Percentiles rank a stretch among this genome's conserved stretches.
These are phyloP conservation scores for Sporothrix globosa DNA, from an alignment of 2,329 filamentous ascomycete species.

Conservation along the genomic window DNA sequence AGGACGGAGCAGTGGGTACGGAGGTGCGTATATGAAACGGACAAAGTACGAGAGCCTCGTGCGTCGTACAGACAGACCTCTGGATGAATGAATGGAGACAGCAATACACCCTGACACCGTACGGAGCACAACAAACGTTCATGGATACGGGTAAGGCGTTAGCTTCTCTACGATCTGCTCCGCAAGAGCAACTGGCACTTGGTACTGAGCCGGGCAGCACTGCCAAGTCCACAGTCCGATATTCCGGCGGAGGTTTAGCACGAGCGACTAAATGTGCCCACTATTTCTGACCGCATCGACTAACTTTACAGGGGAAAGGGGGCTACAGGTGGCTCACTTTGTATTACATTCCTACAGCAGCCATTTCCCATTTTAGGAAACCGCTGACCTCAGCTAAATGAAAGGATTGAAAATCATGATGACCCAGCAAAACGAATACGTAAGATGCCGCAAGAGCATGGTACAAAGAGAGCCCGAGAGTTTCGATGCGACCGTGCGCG, in stretches of 20 bases:
- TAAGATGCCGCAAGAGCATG: neutral
- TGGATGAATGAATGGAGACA: too few relatives aligned
- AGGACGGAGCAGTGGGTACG: too few relatives aligned
- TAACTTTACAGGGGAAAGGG: too few relatives aligned
- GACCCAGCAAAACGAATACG: neutral
- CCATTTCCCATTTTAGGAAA: neutral
- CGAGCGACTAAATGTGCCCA: neutral
- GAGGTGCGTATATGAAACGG: too few relatives aligned
- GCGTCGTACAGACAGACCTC: too few relatives aligned
- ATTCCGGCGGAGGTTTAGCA: neutral
- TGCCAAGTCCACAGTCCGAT: neutral
- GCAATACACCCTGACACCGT: too few relatives aligned
- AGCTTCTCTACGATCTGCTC: neutral
- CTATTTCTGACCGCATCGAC: neutral
- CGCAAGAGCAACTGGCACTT: neutral
- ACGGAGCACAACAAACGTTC: too few relatives aligned
- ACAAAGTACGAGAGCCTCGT: too few relatives aligned
- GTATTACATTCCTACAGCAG: neutral
- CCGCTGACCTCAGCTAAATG: neutral
- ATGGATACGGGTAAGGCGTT: constrained; percentile 15
- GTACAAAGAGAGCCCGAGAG: neutral
- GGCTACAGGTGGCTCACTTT: too few relatives aligned
- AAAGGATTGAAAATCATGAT: too few relatives aligned
- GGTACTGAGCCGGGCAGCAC: neutral
- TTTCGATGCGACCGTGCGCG: neutral